phyloP scores from a whole-genome alignment of 2,329 filamentous ascomycete genomes.

The Fusarium musae region DNA sequence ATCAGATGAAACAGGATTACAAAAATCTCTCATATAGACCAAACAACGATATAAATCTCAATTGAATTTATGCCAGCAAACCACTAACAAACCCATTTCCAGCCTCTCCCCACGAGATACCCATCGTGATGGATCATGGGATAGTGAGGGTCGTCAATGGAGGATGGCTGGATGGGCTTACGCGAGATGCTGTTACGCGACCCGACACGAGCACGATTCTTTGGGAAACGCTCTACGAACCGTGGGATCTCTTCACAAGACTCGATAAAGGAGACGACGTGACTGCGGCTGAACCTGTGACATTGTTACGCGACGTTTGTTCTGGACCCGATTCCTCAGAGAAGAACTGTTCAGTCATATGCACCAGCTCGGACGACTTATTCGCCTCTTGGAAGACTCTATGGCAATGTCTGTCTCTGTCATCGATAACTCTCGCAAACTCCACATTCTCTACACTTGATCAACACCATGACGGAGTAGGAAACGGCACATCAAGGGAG shows the following conservation, averaged over 20 bases:
- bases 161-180: background rate
- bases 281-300: background rate
- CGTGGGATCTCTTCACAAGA: background rate
- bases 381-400: conserved; percentile 15
- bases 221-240: background rate
- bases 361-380: background rate
- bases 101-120: background rate
- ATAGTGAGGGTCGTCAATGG: background rate
- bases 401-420: conserved; percentile 6
- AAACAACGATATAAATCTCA: background rate
- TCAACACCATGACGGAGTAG: accelerated
- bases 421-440: background rate
- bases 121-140: background rate
- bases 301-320: background rate
- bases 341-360: background rate
- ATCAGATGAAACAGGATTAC: background rate
- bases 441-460: background rate
- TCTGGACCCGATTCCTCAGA: background rate
- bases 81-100: background rate
- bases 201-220: conserved; percentile 9
- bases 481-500: background rate
- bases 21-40: background rate
- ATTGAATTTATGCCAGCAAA: background rate
- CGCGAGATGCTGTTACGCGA: background rate
- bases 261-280: background rate